phyloP scores from a whole-genome alignment of 176 grass and related monocot genomes.

The Juncus inflexus region DNA sequence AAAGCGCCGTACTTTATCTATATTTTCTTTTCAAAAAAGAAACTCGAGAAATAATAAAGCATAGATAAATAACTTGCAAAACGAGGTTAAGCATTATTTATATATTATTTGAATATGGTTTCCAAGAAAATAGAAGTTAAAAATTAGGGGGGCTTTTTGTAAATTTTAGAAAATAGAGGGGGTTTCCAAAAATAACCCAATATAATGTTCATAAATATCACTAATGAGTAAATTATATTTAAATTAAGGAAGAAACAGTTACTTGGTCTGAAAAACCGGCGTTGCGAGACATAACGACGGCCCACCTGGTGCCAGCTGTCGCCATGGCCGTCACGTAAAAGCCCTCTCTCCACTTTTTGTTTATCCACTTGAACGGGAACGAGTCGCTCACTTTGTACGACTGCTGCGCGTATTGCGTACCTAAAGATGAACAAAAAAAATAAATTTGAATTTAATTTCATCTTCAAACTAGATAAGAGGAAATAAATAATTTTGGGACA shows the following conservation, averaged over 20 bases:
- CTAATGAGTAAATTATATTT: neutral
- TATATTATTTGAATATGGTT: no score
- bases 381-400: conserved; percentile 96
- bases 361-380: conserved; percentile 99
- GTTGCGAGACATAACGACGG: conserved; percentile 90
- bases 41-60: neutral
- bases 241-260: conserved; percentile 6
- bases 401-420: conserved; percentile 77
- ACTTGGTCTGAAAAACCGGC: conserved; percentile 95
- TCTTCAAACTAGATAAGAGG: neutral
- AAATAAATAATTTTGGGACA: conserved; percentile 12
- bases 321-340: conserved; percentile 98
- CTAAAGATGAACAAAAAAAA: conserved; percentile 33
- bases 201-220: conserved; percentile 10
- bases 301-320: conserved; percentile 93
- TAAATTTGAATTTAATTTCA: neutral
- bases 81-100: no score
- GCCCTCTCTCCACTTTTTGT: conserved; percentile 94
- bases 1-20: no score
- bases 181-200: conserved; percentile 1
- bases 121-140: neutral
- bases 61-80: neutral
- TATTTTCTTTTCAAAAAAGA: neutral
- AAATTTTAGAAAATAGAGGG: neutral
- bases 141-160: neutral